These are phyloP conservation scores for Closterium sp. DNA, from an alignment of 139 green algal species.

Conservation along the genomic window DNA sequence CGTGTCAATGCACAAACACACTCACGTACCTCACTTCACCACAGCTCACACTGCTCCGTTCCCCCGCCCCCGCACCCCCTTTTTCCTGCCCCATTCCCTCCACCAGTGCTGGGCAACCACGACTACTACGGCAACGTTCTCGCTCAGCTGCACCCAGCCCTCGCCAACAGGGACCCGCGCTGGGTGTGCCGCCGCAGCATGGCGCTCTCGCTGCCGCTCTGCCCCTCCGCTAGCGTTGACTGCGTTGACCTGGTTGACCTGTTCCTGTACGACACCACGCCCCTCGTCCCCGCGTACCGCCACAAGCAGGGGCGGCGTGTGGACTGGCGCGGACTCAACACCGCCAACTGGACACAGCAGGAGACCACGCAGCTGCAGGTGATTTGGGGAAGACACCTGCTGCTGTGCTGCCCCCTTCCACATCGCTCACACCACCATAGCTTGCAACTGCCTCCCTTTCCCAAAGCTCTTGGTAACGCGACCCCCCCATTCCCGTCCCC, in stretches of 20 bases:
- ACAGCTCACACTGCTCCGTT: too few species aligned
- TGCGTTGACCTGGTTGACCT: background rate
- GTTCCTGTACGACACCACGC: conserved; percentile 1
- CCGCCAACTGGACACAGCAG: background rate
- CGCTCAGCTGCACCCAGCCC: conserved; percentile 9
- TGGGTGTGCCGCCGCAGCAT: conserved; percentile 25
- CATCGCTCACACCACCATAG: too few species aligned
- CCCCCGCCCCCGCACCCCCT: too few species aligned
- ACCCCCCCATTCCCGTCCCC: background rate
- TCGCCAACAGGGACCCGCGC: conserved; percentile 13
- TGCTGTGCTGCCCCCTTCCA: too few species aligned
- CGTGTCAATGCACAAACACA: too few species aligned
- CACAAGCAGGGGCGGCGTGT: background rate
- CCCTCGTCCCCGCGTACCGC: background rate
- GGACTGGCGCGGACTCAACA: conserved; percentile 1
- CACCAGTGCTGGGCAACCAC: too few species aligned
- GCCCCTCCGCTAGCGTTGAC: background rate
- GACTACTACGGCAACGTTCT: conserved; percentile 10
- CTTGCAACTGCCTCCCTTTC: too few species aligned
- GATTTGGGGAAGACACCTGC: too few species aligned
- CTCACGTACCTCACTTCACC: too few species aligned
- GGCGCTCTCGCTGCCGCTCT: background rate
- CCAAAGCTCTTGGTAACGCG: too few species aligned
- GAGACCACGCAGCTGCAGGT: background rate
- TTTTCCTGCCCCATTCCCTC: too few species aligned